Percentiles rank a stretch among this genome's conserved stretches.
phyloP scores from a whole-genome alignment of 768 basidiomycete genomes.

The Goffeauzyma gilvescens region DNA sequence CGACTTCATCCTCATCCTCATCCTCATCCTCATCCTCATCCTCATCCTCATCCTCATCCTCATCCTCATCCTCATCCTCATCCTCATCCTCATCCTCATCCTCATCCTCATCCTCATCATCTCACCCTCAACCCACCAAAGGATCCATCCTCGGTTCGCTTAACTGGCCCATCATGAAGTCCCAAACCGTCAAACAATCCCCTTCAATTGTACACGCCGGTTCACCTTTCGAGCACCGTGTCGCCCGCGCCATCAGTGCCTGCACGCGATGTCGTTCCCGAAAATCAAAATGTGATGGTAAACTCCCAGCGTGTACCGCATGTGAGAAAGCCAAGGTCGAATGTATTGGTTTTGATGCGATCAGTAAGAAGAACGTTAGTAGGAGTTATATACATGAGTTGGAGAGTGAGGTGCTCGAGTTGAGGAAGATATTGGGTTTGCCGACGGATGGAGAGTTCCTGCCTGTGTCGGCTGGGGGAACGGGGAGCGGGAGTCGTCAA shows the following conservation, averaged over 20 bases:
- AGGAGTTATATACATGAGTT: conserved; percentile 32
- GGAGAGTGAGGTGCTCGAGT: conserved; percentile 30
- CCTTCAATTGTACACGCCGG: background rate
- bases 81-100: no score
- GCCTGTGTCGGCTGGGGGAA: background rate
- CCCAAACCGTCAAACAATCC: conserved; percentile 1
- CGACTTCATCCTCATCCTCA: no score
- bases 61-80: no score
- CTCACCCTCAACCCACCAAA: no score
- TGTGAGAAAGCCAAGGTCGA: conserved; percentile 33
- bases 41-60: no score
- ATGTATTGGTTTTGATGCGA: conserved; percentile 34
- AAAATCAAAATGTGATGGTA: conserved; percentile 32
- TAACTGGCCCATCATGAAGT: conserved; percentile 5
- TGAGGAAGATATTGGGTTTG: conserved; percentile 27
- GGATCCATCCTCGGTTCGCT: background rate
- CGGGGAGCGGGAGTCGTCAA: no score
- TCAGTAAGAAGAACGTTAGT: conserved; percentile 32
- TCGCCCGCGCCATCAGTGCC: conserved; percentile 31
- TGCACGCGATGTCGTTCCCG: conserved; percentile 31
- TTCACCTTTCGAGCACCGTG: conserved; percentile 19
- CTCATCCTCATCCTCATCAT: no score
- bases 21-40: no score
- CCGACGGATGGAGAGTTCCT: no score
- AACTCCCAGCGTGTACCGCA: conserved; percentile 30